Conservation (phyloP, 2,329 filamentous ascomycete species). For the Pseudogymnoascus sp. region DNA sequence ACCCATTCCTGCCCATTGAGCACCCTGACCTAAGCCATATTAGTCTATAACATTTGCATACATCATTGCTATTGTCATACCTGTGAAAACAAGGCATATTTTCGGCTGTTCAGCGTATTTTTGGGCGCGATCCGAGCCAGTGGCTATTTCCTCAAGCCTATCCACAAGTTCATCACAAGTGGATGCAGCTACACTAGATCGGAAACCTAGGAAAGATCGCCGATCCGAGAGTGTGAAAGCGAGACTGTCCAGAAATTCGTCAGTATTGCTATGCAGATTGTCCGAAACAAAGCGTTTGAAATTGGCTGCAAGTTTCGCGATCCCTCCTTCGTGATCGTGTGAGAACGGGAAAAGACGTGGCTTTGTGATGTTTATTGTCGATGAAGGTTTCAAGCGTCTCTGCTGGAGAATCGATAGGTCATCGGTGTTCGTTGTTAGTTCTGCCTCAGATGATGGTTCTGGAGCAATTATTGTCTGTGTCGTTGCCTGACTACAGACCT, state of each 20-base stretch:
- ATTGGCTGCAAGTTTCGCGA: not conserved
- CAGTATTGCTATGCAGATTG: not conserved
- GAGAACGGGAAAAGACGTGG: not conserved
- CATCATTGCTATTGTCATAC: too few relatives aligned
- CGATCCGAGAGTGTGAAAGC: not conserved
- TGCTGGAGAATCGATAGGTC: too few relatives aligned
- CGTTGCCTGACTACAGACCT: too few relatives aligned
- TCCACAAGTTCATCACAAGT: not conserved
- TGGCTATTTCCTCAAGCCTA: not conserved
- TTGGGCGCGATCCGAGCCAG: too few relatives aligned
- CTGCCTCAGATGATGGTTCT: too few relatives aligned
- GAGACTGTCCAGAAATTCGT: not conserved
- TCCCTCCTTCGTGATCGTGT: not conserved
- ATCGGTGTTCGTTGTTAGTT: too few relatives aligned
- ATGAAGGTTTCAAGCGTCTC: too few relatives aligned
- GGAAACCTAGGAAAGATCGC: not conserved
- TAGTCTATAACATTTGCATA: too few relatives aligned
- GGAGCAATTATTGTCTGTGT: too few relatives aligned
- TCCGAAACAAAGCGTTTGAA: not conserved
- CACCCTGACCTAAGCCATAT: constrained; percentile 16
- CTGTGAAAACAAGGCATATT: constrained; percentile 16
- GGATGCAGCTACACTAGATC: not conserved
- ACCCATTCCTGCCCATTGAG: constrained; percentile 21
- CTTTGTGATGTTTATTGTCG: too few relatives aligned
- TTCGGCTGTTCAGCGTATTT: too few relatives aligned